Conservation (phyloP, 768 basidiomycete species). For the Pleurotus tuoliensis region DNA sequence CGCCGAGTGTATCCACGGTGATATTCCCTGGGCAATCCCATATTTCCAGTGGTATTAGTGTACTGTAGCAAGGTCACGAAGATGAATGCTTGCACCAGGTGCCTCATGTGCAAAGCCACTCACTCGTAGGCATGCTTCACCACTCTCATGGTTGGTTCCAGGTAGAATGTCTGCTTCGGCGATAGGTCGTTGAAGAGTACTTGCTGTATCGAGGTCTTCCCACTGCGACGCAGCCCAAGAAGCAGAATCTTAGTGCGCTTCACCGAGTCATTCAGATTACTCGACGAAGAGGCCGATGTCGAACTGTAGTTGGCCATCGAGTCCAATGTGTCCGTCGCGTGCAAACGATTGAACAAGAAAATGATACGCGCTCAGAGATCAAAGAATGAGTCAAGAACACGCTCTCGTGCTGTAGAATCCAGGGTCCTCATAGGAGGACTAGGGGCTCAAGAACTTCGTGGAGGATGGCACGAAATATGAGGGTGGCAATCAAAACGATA, state of each 20-base stretch:
- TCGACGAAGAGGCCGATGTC: background rate
- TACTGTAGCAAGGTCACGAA: constrained; percentile 41
- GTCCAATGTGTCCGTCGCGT: constrained; percentile 1
- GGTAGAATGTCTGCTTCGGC: constrained; percentile 83
- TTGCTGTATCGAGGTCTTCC: constrained; percentile 88
- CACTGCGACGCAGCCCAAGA: constrained; percentile 73
- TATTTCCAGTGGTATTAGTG: constrained; percentile 88
- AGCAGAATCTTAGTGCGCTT: constrained; percentile 67
- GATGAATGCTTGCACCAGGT: background rate
- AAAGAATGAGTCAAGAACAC: too few species aligned
- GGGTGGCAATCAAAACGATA: too few species aligned
- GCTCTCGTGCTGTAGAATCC: too few species aligned
- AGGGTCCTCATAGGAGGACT: too few species aligned
- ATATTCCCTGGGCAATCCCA: constrained; percentile 94
- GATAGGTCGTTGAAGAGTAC: constrained; percentile 86
- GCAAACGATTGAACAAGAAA: background rate
- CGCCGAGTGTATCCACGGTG: constrained; percentile 73
- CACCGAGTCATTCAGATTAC: constrained; percentile 21
- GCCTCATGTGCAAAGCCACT: constrained; percentile 22
- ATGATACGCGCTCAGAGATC: too few species aligned
- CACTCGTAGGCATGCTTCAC: constrained; percentile 79
- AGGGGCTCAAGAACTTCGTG: too few species aligned
- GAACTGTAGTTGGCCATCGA: constrained; percentile 4
- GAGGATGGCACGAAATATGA: too few species aligned
- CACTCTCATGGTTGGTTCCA: constrained; percentile 82